Base-by-base conservation (phyloP, 495 filamentous ascomycete species). In the Penicillium crystallinum region DNA sequence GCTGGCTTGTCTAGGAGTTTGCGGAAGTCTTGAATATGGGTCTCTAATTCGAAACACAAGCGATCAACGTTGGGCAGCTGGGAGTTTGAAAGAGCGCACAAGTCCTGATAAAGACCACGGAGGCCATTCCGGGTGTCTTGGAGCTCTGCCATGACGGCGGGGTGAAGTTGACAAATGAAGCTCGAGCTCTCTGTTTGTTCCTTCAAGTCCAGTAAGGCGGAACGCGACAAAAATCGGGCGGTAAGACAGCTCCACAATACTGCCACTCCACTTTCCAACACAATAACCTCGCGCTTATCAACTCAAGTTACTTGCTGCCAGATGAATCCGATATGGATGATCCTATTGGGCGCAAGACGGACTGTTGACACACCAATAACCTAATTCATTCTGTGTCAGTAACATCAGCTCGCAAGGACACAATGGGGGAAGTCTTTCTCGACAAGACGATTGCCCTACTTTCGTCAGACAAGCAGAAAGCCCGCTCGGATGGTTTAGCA, bases 61-160 rank as follows among this genome's bases (percentile, higher is more conserved):
- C 79, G 77, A 40, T 86, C 83, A 49, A 86, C 65, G 54, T 81
- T 86, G 27, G 75, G 75, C 40, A 86, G 70, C 34, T 77, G 78
- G 19, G 76, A 73, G 46, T 87, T 79, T 37, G 77, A 75, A 42
- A 91, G 72, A 40, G 83, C 81, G 54, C 83, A 70, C 44, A 96
- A 79, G 67, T 96, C 90, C 58, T 82, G 80, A 66, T 91, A 87
- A 41, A 96, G 78, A 67, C 78, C 84, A 66, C 86, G 82, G 53
- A 95, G 81, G 67, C 78, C 77, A 53, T 81, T 82, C 63, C 90
- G 75, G 49, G 74, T 78, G 59, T 80, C 78, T 49, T 77, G 64
- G 40, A 83, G 81, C 61, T 82, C 81, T 89, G 61, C 58, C 65
- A 66, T 63, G 45, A 56, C 52, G 52, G 62, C 45, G 54, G 52